Evolutionary conservation across 371 early-diverging fungal genomes (phyloP).

Genomic region (Sporodiniella umbellata): DNA sequence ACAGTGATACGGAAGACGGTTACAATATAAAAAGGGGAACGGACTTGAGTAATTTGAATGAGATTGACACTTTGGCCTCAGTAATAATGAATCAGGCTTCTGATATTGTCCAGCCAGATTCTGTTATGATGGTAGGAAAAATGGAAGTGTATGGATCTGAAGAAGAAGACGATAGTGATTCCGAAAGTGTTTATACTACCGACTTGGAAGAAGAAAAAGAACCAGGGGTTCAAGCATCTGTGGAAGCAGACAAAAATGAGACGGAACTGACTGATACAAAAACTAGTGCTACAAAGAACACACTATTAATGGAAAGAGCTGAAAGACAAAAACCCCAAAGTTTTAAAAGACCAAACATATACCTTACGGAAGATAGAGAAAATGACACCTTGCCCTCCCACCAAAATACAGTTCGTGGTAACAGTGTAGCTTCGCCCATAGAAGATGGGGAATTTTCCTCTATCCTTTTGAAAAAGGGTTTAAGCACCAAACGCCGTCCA

Average conservation of each 20-base stretch:
- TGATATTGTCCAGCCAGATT: too few relatives aligned
- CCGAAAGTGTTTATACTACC: conserved; percentile 10
- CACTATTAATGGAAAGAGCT: neutral
- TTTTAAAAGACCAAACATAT: too few relatives aligned
- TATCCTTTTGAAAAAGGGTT: conserved; percentile 1
- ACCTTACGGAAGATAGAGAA: too few relatives aligned
- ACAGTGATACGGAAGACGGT: conserved; percentile 13
- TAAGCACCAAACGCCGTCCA: conserved; percentile 4
- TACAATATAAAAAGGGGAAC: neutral
- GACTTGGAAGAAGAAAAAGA: conserved; percentile 16
- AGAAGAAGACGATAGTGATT: conserved; percentile 13
- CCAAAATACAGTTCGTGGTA: too few relatives aligned
- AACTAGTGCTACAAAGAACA: neutral
- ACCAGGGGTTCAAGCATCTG: neutral
- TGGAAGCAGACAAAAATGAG: neutral
- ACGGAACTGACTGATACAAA: neutral
- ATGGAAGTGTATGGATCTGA: conserved; percentile 23
- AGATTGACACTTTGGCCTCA: too few relatives aligned
- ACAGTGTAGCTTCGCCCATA: neutral
- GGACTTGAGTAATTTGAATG: too few relatives aligned
- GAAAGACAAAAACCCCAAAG: neutral
- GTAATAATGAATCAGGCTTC: too few relatives aligned
- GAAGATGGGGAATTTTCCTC: conserved; percentile 2
- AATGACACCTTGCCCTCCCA: too few relatives aligned
- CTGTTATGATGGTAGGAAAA: conserved; percentile 10